A percentile compares a stretch with the other conserved stretches of the same genome.
phyloP scores from a whole-genome alignment of 192 early-diverging fungal genomes.

The Lunasporangiospora selenospora region DNA sequence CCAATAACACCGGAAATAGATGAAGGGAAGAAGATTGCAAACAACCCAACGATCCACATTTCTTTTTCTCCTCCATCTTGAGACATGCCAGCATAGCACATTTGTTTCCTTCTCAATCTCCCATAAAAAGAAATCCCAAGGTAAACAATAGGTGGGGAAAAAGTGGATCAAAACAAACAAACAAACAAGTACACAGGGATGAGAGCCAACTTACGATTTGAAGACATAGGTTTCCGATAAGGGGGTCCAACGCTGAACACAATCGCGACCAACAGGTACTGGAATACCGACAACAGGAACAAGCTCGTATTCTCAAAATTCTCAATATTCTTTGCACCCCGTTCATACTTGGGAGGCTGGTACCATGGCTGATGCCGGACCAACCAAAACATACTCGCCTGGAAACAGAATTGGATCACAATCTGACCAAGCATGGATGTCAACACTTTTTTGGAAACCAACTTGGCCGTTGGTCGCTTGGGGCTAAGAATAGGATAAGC shows the following conservation, averaged over 20 bases:
- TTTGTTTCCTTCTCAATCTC: no score
- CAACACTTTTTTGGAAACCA: constrained; percentile 91
- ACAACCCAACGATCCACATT: no score
- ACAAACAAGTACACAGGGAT: neutral
- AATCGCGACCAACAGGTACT: constrained; percentile 89
- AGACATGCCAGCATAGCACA: no score
- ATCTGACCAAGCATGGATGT: constrained; percentile 93
- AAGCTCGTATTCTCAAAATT: constrained; percentile 92
- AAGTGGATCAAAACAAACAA: no score
- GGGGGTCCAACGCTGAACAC: constrained; percentile 97
- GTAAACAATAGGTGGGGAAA: neutral
- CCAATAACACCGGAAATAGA: no score
- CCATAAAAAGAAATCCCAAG: neutral
- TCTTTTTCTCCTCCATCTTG: no score
- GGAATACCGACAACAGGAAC: constrained; percentile 90
- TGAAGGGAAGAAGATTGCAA: no score
- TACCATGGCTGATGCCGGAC: constrained; percentile 78
- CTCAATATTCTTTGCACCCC: constrained; percentile 70
- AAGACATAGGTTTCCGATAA: constrained; percentile 87
- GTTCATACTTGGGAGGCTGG: constrained; percentile 63
- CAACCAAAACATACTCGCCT: constrained; percentile 74
- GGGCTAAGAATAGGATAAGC: constrained; percentile 74
- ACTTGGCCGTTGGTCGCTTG: constrained; percentile 89
- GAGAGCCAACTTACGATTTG: constrained; percentile 70
- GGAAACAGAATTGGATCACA: constrained; percentile 81